A percentile compares a stretch with the other conserved stretches of the same genome.
phyloP scores from a whole-genome alignment of 768 basidiomycete species.

The Hirschioporus abietinus region DNA sequence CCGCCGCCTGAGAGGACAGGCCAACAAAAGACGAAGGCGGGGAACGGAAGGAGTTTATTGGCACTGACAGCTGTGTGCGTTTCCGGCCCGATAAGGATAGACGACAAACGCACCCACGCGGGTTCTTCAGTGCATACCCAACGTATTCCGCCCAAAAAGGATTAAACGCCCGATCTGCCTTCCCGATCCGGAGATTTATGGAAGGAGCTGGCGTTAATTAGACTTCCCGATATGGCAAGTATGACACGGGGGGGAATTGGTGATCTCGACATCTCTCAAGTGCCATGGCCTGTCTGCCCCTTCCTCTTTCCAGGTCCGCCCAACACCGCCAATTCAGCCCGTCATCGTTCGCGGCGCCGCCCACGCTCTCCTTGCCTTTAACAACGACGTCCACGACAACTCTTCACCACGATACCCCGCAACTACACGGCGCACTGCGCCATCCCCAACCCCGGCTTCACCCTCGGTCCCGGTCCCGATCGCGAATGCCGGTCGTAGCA shows the following conservation, averaged over 20 bases:
- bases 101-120: not conserved
- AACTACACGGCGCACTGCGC: not conserved
- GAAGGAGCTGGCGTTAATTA: not conserved
- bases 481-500: not conserved
- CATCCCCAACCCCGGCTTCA: not conserved
- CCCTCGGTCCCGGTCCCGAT: not conserved
- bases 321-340: not conserved
- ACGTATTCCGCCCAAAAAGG: not conserved
- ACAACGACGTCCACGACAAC: not conserved
- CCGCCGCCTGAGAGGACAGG: not conserved
- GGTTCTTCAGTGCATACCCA: too few species aligned
- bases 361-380: not conserved
- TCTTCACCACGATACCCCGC: not conserved
- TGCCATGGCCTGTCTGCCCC: slow-evolving; percentile 1
- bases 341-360: not conserved
- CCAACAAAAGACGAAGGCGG: too few species aligned
- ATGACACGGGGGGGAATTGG: not conserved
- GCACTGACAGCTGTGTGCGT: not conserved
- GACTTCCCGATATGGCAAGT: not conserved
- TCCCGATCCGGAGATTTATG: not conserved
- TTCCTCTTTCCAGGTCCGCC: slow-evolving; percentile 1
- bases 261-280: not conserved
- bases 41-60: too few species aligned
- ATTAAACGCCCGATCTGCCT: not conserved
- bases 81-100: not conserved